phyloP scores from a whole-genome alignment of 1,284 basidiomycete species.

The Pseudozyma sp. region DNA sequence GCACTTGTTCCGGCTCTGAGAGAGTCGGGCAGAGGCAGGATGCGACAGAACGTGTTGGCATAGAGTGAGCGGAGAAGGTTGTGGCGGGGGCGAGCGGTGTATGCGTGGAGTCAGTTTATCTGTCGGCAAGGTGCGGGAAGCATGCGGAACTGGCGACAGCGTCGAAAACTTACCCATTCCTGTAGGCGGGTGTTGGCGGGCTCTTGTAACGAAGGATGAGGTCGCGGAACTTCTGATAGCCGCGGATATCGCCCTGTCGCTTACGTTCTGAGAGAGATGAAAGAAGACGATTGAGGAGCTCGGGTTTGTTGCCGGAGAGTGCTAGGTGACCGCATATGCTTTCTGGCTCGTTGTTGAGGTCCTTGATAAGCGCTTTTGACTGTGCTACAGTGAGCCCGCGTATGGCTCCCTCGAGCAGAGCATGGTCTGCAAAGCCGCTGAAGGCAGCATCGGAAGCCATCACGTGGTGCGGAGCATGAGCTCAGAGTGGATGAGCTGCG shows the following conservation, averaged over 20 bases:
- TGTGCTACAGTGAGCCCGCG: slow-evolving; percentile 50
- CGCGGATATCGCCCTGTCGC: slow-evolving; percentile 34
- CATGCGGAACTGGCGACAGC: background rate
- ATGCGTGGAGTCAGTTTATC: slow-evolving; percentile 5
- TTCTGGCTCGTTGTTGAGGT: slow-evolving; percentile 53
- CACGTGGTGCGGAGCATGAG: slow-evolving; percentile 22
- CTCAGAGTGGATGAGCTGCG: background rate
- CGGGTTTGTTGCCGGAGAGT: slow-evolving; percentile 57
- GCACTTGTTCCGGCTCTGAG: slow-evolving; percentile 17
- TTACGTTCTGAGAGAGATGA: slow-evolving; percentile 29
- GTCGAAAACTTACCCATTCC: slow-evolving; percentile 19
- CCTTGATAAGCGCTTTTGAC: slow-evolving; percentile 56
- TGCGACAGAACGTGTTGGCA: no score
- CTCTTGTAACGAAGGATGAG: slow-evolving; percentile 40
- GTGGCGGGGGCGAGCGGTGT: no score
- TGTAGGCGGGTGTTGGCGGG: slow-evolving; percentile 10
- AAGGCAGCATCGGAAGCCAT: slow-evolving; percentile 29
- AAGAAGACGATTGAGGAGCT: slow-evolving; percentile 45
- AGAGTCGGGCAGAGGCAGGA: background rate
- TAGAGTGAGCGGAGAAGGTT: no score
- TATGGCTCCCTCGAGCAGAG: slow-evolving; percentile 36
- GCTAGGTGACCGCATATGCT: slow-evolving; percentile 33
- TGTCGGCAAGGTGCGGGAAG: background rate
- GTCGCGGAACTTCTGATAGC: slow-evolving; percentile 39
- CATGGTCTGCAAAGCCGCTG: slow-evolving; percentile 39